phyloP scores from a whole-genome alignment of 768 basidiomycete genomes.

The Hygrophoropsis aurantiaca region DNA sequence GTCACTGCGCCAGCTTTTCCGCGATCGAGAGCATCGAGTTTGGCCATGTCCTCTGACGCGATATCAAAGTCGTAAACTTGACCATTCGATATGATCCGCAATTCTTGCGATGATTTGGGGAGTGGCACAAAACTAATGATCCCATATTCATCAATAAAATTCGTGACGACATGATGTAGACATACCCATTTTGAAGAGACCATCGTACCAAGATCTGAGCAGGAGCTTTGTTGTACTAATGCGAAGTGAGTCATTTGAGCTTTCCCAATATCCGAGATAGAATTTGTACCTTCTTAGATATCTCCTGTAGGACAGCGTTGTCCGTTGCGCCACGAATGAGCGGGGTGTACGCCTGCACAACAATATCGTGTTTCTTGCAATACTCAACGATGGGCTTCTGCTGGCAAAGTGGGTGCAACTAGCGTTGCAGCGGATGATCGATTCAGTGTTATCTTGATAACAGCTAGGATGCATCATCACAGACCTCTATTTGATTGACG shows the following conservation, averaged over 20 bases:
- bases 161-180: conserved; percentile 2
- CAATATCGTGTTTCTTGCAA: conserved; percentile 37
- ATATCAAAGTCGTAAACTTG: no score
- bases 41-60: no score
- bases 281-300: conserved; percentile 54
- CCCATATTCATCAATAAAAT: conserved; percentile 2
- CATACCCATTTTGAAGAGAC: conserved; percentile 77
- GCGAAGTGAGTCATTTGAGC: not conserved
- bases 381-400: conserved; percentile 31
- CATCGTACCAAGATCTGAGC: conserved; percentile 84
- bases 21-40: no score
- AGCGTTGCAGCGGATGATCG: conserved; percentile 25
- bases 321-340: conserved; percentile 39
- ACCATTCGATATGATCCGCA: conserved; percentile 43
- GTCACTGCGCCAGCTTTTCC: no score
- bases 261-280: not conserved
- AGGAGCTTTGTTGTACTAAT: conserved; percentile 52
- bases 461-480: conserved; percentile 37
- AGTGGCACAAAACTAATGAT: conserved; percentile 44
- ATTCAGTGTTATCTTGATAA: conserved; percentile 28
- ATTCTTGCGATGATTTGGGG: conserved; percentile 46
- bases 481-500: no score
- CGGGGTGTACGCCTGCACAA: conserved; percentile 40
- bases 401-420: no score
- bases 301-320: no score